Evolutionary conservation across 768 basidiomycete genomes (phyloP).

Genomic region (Boletus tomentosulus): DNA sequence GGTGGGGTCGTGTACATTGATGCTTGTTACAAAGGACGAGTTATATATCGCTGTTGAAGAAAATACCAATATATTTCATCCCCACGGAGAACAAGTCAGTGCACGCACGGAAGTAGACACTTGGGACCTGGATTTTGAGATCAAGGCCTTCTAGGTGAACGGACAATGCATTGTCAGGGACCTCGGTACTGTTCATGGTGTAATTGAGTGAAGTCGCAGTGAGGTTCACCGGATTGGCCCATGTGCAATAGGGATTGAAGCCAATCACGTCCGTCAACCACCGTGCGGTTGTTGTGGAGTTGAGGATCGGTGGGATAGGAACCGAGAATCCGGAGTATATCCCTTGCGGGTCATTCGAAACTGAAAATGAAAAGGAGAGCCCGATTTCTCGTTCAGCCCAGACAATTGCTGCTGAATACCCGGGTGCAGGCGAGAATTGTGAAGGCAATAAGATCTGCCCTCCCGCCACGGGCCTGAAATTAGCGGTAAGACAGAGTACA

Average conservation of each 20-base stretch:
- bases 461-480: slow-evolving; percentile 7
- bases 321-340: slow-evolving; percentile 7
- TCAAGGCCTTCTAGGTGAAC: slow-evolving; percentile 6
- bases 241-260: slow-evolving; percentile 20
- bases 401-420: slow-evolving; percentile 9
- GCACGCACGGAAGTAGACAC: slow-evolving; percentile 13
- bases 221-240: slow-evolving; percentile 18
- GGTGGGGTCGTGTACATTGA: slow-evolving; percentile 14
- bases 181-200: slow-evolving; percentile 12
- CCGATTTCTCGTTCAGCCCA: slow-evolving; percentile 16
- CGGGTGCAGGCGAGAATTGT: slow-evolving; percentile 7
- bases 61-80: not conserved
- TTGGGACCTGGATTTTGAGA: slow-evolving; percentile 13
- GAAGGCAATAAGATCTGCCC: not conserved
- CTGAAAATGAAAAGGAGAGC: slow-evolving; percentile 12
- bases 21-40: slow-evolving; percentile 7
- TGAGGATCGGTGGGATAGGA: slow-evolving; percentile 9
- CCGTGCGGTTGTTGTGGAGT: slow-evolving; percentile 14
- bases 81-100: not conserved
- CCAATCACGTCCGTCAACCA: slow-evolving; percentile 23
- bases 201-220: slow-evolving; percentile 11
- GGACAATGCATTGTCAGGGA: not conserved
- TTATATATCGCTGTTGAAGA: slow-evolving; percentile 4
- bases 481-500: not conserved
- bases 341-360: slow-evolving; percentile 8